Conservation (phyloP, 192 early-diverging fungal species). For the Mortierella antarctica region DNA sequence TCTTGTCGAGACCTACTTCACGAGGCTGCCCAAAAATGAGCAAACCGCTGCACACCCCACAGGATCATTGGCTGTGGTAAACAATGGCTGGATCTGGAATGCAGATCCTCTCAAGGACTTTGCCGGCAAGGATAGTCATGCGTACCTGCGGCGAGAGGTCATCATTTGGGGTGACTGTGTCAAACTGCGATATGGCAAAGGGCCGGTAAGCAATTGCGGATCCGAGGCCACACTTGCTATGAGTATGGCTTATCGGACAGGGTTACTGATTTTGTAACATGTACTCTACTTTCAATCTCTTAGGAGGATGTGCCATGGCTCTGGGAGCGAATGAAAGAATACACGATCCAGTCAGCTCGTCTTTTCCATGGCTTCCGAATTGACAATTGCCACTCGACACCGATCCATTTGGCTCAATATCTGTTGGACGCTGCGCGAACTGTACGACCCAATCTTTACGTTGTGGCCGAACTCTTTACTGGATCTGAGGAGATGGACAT, state of each 20-base stretch:
- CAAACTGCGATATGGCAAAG: slow-evolving; percentile 92
- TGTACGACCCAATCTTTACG: slow-evolving; percentile 92
- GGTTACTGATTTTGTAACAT: not conserved
- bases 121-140: slow-evolving; percentile 85
- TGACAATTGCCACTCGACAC: slow-evolving; percentile 99
- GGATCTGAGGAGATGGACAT: slow-evolving; percentile 95
- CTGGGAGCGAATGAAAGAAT: slow-evolving; percentile 92
- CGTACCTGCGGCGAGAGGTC: slow-evolving; percentile 94
- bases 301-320: slow-evolving; percentile 92
- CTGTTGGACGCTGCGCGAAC: slow-evolving; percentile 88
- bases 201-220: slow-evolving; percentile 55
- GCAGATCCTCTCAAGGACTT: slow-evolving; percentile 93
- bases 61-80: slow-evolving; percentile 84
- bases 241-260: not conserved
- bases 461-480: slow-evolving; percentile 98
- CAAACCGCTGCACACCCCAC: slow-evolving; percentile 63
- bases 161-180: slow-evolving; percentile 99
- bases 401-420: slow-evolving; percentile 93
- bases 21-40: slow-evolving; percentile 74
- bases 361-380: slow-evolving; percentile 97
- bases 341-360: slow-evolving; percentile 88
- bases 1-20: slow-evolving; percentile 97
- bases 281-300: not conserved
- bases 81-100: slow-evolving; percentile 98
- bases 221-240: not conserved